These are phyloP conservation scores for Ophiocordyceps camponoti-saundersi DNA, from an alignment of 2,329 filamentous ascomycete species.

Conservation along the genomic window DNA sequence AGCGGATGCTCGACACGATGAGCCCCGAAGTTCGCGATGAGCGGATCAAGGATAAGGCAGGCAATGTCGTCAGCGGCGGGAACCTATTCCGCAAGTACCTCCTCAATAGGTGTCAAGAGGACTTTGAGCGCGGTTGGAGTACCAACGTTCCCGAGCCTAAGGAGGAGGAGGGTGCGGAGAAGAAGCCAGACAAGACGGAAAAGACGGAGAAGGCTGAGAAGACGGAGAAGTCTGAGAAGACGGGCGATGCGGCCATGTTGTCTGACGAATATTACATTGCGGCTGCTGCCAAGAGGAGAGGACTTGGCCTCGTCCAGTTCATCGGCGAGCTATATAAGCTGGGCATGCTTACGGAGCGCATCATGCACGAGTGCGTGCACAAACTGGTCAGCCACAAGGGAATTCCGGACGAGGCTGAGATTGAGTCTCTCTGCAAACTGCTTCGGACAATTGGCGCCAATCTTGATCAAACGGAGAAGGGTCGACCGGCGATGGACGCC, in stretches of 20 bases:
- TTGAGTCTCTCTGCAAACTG: slow-evolving; percentile 89
- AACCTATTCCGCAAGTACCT: slow-evolving; percentile 96
- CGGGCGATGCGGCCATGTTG: slow-evolving; percentile 61
- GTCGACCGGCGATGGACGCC: slow-evolving; percentile 70
- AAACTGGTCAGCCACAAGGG: slow-evolving; percentile 93
- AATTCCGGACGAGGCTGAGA: slow-evolving; percentile 83
- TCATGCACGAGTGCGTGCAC: slow-evolving; percentile 98
- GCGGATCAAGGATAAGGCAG: slow-evolving; percentile 79
- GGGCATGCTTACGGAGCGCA: slow-evolving; percentile 93
- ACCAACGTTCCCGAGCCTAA: slow-evolving; percentile 58
- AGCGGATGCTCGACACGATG: slow-evolving; percentile 92
- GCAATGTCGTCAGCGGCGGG: slow-evolving; percentile 77
- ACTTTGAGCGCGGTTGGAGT: slow-evolving; percentile 97
- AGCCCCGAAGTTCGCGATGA: slow-evolving; percentile 89
- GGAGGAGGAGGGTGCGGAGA: slow-evolving; percentile 37
- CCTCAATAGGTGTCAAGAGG: slow-evolving; percentile 94
- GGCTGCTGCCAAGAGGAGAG: slow-evolving; percentile 86
- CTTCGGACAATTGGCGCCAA: slow-evolving; percentile 81
- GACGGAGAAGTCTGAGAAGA: too few relatives aligned
- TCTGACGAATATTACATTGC: slow-evolving; percentile 95
- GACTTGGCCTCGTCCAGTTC: slow-evolving; percentile 95
- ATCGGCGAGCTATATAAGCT: slow-evolving; percentile 99
- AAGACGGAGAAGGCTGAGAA: slow-evolving; percentile 37
- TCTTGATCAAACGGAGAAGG: slow-evolving; percentile 71
- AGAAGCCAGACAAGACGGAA: too few relatives aligned